Percentiles rank a stretch among this genome's conserved stretches.
phyloP scores from a whole-genome alignment of 2,329 filamentous ascomycete species.

The Colletotrichum eremochloae region DNA sequence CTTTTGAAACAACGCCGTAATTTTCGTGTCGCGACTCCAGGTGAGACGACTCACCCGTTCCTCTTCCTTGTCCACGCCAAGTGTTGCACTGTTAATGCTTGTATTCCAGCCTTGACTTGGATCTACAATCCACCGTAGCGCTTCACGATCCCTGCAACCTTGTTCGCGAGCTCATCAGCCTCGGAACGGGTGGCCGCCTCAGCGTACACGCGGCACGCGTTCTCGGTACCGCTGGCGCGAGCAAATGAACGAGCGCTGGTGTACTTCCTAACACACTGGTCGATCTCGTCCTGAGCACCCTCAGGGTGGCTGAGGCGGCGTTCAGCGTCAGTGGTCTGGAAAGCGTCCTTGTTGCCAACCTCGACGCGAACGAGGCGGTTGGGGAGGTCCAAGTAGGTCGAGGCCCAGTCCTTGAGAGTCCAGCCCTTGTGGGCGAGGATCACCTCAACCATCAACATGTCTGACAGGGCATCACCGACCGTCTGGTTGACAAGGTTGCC shows the following conservation, averaged over 20 bases:
- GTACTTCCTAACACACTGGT: slow-evolving; percentile 90
- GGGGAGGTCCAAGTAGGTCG: slow-evolving; percentile 92
- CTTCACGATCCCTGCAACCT: slow-evolving; percentile 82
- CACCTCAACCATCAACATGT: slow-evolving; percentile 95
- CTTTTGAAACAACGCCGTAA: slow-evolving; percentile 15
- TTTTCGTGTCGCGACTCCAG: slow-evolving; percentile 11
- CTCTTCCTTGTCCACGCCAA: background rate
- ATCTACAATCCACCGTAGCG: slow-evolving; percentile 60
- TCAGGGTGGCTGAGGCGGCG: slow-evolving; percentile 83
- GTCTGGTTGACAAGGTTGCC: slow-evolving; percentile 98
- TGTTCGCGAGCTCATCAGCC: slow-evolving; percentile 89
- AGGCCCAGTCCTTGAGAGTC: slow-evolving; percentile 90
- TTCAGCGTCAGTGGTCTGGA: slow-evolving; percentile 93
- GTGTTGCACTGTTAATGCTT: background rate
- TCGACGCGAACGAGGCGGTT: slow-evolving; percentile 96
- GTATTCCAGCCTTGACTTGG: background rate
- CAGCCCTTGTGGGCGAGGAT: slow-evolving; percentile 96
- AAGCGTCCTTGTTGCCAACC: slow-evolving; percentile 88
- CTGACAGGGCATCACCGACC: slow-evolving; percentile 94
- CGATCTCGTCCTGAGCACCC: slow-evolving; percentile 87
- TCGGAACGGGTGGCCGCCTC: slow-evolving; percentile 92
- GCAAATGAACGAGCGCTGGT: slow-evolving; percentile 91
- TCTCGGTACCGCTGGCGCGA: slow-evolving; percentile 93
- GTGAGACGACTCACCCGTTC: background rate
- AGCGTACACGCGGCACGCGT: slow-evolving; percentile 95